Evolutionary conservation across 139 green algal species (phyloP).

Genomic region (Closterium sp.): DNA sequence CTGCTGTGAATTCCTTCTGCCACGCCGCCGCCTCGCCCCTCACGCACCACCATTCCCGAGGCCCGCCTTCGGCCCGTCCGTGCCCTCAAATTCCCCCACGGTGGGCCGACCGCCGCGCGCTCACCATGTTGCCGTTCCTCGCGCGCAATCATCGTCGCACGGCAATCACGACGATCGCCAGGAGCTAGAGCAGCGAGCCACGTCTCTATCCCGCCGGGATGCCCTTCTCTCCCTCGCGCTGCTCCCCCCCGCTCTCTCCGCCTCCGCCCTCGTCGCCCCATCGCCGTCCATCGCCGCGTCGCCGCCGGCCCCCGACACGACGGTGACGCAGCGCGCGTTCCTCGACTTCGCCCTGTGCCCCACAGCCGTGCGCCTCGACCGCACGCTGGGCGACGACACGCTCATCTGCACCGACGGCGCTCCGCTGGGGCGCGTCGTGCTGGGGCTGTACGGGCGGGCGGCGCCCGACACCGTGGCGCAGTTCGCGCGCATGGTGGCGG

Average conservation of each 20-base stretch:
- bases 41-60: not conserved
- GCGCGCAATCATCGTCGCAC: not conserved
- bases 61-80: not conserved
- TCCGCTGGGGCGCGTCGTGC: slow-evolving; percentile 53
- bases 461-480: slow-evolving; percentile 53
- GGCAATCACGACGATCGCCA: not conserved
- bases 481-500: slow-evolving; percentile 51
- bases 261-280: not conserved
- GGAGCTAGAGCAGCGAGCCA: not conserved
- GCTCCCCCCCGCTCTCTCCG: not conserved
- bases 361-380: slow-evolving; percentile 24
- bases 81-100: not conserved
- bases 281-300: not conserved
- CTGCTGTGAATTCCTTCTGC: not conserved
- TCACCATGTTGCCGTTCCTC: not conserved
- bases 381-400: slow-evolving; percentile 38
- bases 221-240: not conserved
- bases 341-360: slow-evolving; percentile 49
- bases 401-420: slow-evolving; percentile 48
- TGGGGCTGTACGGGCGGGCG: slow-evolving; percentile 52
- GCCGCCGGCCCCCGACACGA: not conserved
- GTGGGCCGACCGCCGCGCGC: not conserved
- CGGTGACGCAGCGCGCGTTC: slow-evolving; percentile 38
- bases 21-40: not conserved
- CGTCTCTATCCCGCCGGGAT: not conserved